Percentiles rank a stretch among this genome's conserved stretches.
These are phyloP conservation scores for Phoma herbarum DNA, from an alignment of 2,329 filamentous ascomycete species.

Conservation along the genomic window DNA sequence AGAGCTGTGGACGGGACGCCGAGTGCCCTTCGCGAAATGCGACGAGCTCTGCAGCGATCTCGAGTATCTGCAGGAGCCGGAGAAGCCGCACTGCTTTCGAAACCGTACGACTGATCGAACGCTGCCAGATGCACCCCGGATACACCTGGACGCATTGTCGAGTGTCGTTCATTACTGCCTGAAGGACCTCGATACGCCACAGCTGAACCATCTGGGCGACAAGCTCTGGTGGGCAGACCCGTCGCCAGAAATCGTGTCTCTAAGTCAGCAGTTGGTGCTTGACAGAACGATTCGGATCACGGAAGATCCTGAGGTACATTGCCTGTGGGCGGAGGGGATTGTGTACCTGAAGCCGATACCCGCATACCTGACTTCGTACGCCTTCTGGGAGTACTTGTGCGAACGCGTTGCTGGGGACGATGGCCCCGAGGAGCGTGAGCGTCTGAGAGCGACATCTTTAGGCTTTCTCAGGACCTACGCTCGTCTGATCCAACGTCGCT, in stretches of 20 bases:
- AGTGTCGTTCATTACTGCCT: not conserved
- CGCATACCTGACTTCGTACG: slow-evolving; percentile 23
- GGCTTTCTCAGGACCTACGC: slow-evolving; percentile 1
- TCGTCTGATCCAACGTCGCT: not conserved
- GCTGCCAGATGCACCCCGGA: not conserved
- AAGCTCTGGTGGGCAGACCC: slow-evolving; percentile 3
- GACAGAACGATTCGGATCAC: slow-evolving; percentile 28
- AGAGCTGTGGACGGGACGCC: slow-evolving; percentile 2
- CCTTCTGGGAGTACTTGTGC: slow-evolving; percentile 34
- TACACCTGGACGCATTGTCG: not conserved
- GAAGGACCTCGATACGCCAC: not conserved
- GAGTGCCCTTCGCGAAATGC: slow-evolving; percentile 21
- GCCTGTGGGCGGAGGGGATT: slow-evolving; percentile 25
- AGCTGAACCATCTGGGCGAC: not conserved
- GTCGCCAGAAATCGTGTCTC: slow-evolving; percentile 12
- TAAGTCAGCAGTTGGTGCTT: slow-evolving; percentile 30
- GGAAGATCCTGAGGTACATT: slow-evolving; percentile 31
- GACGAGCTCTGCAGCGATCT: slow-evolving; percentile 28
- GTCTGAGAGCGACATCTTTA: not conserved
- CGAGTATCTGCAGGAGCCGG: slow-evolving; percentile 14
- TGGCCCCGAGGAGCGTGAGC: not conserved
- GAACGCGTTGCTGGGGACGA: slow-evolving; percentile 20
- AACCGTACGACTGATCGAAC: slow-evolving; percentile 1
- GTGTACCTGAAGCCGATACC: slow-evolving; percentile 6
- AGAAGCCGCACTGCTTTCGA: slow-evolving; percentile 22